Base-by-base conservation (phyloP, 2,329 filamentous ascomycete genomes). In the Botrytis pseudocinerea region DNA sequence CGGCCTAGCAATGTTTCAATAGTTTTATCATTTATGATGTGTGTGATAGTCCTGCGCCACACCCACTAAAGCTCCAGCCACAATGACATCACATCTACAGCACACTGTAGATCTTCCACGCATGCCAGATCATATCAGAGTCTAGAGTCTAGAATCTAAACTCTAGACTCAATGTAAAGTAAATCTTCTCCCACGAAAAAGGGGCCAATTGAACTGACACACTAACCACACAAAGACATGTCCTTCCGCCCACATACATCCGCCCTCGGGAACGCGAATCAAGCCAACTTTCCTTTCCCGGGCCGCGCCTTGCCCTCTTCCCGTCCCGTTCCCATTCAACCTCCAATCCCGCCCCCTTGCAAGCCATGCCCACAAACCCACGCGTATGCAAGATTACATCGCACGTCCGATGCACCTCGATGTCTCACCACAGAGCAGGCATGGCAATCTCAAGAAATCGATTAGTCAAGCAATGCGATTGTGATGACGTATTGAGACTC, bases 401-500 rank as follows among this genome's bases (percentile, higher is more conserved):
- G 38, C 38, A 10, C 38, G 8, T 38, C 46, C 16, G 46, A 68
- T 68, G 35, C 28, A 22, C 10, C 35, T 28, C 48, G 48, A 57
- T 68, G 42, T 22, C 35, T 7, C 35, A 38, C 22, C 25, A 25
- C 25, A 16, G 25, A n/a, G n/a, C 28, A 42, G 28, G 28, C 48
- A 68, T 68, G 64, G 46, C 46, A 66, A 66, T 66, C 32, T 54
- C 32, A 66, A 40, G 44, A 66, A 66, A 54, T 66, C 46, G 64
- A 66, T 66, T 66, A 66, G 35, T 68, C 64, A 54, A 68, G 25
- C 32, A 35, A 48, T 38, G 63, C 7, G 38, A 40, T 68, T 54
- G 10, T 14, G 25, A 68, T 68, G 64, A 68, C 48, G 64, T 68
- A 54, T 10, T 25, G 22, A 9, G 4, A 44, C 28, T 48, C n/a